These are phyloP conservation scores for Ustilago sp. DNA, from an alignment of 1,284 basidiomycete species.

Conservation along the genomic window DNA sequence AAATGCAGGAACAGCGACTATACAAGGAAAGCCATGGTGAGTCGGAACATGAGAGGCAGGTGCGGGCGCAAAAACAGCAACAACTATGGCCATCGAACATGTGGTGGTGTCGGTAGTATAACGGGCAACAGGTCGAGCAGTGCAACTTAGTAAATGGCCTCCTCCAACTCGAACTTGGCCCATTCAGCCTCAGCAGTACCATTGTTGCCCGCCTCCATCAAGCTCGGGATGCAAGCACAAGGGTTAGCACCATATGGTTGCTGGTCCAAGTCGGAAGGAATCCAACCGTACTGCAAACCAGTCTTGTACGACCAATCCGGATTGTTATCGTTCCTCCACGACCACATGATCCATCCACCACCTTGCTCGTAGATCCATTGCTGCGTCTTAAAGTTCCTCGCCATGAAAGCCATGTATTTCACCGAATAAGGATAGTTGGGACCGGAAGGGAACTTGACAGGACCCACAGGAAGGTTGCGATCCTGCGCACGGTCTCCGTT, in stretches of 20 bases:
- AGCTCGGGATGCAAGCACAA: constrained; percentile 31
- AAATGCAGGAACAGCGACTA: not conserved
- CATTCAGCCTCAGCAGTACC: constrained; percentile 7
- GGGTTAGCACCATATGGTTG: constrained; percentile 48
- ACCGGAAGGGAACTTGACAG: constrained; percentile 57
- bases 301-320: constrained; percentile 69
- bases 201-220: constrained; percentile 17
- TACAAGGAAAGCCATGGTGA: not conserved
- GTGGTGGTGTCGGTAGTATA: not conserved
- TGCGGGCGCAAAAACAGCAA: not conserved
- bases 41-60: constrained; percentile 34
- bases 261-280: constrained; percentile 50
- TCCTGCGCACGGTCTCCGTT: constrained; percentile 52
- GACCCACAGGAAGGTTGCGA: constrained; percentile 54
- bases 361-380: constrained; percentile 66
- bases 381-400: constrained; percentile 87
- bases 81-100: constrained; percentile 38
- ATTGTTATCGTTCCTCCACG: constrained; percentile 75
- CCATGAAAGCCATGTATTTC: constrained; percentile 83
- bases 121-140: not conserved
- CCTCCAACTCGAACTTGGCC: constrained; percentile 14
- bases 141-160: constrained; percentile 9
- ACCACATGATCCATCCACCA: constrained; percentile 83
- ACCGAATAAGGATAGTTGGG: constrained; percentile 56
- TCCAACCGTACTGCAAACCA: constrained; percentile 65